Conservation (phyloP, 2,329 filamentous ascomycete species). For the Geosmithia morbida region DNA sequence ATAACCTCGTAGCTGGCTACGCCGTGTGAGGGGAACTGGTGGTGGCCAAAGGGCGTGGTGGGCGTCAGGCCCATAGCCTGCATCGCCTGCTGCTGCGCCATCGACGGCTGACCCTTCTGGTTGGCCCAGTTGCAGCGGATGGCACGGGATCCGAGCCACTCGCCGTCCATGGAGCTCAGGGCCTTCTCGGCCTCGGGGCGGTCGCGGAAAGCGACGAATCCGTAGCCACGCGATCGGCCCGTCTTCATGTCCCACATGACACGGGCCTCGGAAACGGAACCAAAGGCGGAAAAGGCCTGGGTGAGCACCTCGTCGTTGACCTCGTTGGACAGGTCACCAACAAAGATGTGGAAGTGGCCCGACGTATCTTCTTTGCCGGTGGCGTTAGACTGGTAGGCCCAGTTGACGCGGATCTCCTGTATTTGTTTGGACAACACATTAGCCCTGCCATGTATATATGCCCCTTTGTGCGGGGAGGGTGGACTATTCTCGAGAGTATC, state of each 20-base stretch:
- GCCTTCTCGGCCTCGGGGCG: conserved; percentile 90
- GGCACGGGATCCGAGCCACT: conserved; percentile 95
- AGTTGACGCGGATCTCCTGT: conserved; percentile 97
- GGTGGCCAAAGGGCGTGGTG: conserved; percentile 88
- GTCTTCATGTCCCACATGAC: conserved; percentile 99
- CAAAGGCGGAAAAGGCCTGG: conserved; percentile 92
- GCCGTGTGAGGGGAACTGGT: conserved; percentile 94
- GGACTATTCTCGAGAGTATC: too few species aligned
- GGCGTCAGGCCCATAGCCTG: conserved; percentile 96
- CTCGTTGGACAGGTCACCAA: conserved; percentile 94
- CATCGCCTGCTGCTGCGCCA: conserved; percentile 95
- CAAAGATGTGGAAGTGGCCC: conserved; percentile 97
- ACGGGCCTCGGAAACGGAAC: conserved; percentile 88
- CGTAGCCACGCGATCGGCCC: conserved; percentile 89
- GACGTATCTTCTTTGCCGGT: conserved; percentile 94
- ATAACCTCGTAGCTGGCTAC: conserved; percentile 98
- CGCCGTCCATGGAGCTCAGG: conserved; percentile 93
- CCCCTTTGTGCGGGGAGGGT: too few species aligned
- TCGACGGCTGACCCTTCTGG: conserved; percentile 98
- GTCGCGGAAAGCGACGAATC: conserved; percentile 94
- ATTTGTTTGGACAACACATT: too few species aligned
- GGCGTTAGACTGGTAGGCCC: conserved; percentile 96
- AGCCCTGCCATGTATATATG: too few species aligned
- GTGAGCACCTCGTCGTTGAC: conserved; percentile 92
- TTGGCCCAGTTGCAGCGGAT: conserved; percentile 99